These are phyloP conservation scores for Mentha longifolia DNA, from an alignment of 257 asterid genomes.

Conservation along the genomic window DNA sequence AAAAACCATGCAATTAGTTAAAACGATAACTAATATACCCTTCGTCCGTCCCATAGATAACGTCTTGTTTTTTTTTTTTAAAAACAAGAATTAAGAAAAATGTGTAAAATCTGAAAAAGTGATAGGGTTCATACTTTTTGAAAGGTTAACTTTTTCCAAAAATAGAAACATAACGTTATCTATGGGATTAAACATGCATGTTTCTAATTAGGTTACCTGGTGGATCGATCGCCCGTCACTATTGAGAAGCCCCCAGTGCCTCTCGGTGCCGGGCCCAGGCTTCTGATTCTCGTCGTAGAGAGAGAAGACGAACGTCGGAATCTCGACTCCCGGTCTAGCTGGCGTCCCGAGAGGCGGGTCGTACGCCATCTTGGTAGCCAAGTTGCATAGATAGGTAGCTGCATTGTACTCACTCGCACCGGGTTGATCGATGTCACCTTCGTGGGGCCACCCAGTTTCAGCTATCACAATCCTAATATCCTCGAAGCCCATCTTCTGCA, in stretches of 20 bases:
- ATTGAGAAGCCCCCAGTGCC: constrained; percentile 73
- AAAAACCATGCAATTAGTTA: neutral
- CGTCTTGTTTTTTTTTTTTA: no score
- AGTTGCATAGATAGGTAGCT: constrained; percentile 59
- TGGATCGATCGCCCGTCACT: constrained; percentile 51
- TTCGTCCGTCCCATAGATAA: no score
- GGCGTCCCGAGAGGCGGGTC: constrained; percentile 68
- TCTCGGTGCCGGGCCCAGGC: constrained; percentile 63
- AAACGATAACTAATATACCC: no score
- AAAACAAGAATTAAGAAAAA: no score
- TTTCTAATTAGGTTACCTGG: constrained; percentile 39
- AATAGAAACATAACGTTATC: no score
- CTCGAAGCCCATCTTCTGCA: constrained; percentile 54
- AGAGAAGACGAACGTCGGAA: constrained; percentile 66
- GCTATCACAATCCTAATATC: constrained; percentile 48
- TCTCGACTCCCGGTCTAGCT: constrained; percentile 57
- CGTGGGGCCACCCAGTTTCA: constrained; percentile 90
- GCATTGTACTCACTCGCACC: constrained; percentile 75
- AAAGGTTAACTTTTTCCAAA: no score
- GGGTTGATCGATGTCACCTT: constrained; percentile 68
- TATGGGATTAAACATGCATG: no score
- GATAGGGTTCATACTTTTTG: no score
- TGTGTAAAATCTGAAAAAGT: no score
- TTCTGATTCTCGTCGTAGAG: constrained; percentile 68
- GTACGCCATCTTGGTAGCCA: constrained; percentile 46